phyloP scores from a whole-genome alignment of 2,329 filamentous ascomycete species.

The Botrytis pseudocinerea region DNA sequence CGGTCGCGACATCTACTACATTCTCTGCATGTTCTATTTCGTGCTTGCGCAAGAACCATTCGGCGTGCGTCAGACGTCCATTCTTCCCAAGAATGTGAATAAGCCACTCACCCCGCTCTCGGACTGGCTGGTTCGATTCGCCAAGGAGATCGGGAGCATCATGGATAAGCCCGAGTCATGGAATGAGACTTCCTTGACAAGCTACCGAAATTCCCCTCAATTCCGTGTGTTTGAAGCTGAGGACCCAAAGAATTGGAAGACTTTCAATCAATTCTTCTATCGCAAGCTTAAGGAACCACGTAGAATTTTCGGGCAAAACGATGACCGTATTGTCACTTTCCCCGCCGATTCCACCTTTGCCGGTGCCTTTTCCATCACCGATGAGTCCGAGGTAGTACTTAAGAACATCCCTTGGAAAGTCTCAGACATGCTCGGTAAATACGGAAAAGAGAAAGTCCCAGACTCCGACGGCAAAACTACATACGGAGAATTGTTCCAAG shows the following conservation, averaged over 20 bases:
- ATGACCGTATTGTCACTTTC: constrained; percentile 47
- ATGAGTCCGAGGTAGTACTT: constrained; percentile 38
- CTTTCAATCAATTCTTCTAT: constrained; percentile 48
- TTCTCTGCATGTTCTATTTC: constrained; percentile 46
- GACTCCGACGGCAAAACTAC: constrained; percentile 33
- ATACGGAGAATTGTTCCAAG: constrained; percentile 41
- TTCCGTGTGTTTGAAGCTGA: constrained; percentile 42
- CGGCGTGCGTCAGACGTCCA: constrained; percentile 35
- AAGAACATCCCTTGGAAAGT: constrained; percentile 46
- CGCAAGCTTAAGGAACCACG: constrained; percentile 43
- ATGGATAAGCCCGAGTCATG: constrained; percentile 43
- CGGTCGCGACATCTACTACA: constrained; percentile 43
- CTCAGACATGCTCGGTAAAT: constrained; percentile 38
- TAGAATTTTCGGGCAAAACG: constrained; percentile 40
- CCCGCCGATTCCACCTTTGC: constrained; percentile 44
- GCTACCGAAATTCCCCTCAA: constrained; percentile 40
- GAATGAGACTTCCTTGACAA: constrained; percentile 38
- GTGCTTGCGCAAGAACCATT: constrained; percentile 43
- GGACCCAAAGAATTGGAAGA: constrained; percentile 41
- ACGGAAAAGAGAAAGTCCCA: constrained; percentile 5
- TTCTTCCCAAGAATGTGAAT: constrained; percentile 39
- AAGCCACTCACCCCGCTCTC: constrained; percentile 42
- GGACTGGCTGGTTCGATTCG: constrained; percentile 45
- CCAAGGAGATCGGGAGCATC: constrained; percentile 42
- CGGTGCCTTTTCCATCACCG: constrained; percentile 32